Evolutionary conservation across 352 stramenopile species (phyloP).

Genomic region (Globisporangium echinulatum): DNA sequence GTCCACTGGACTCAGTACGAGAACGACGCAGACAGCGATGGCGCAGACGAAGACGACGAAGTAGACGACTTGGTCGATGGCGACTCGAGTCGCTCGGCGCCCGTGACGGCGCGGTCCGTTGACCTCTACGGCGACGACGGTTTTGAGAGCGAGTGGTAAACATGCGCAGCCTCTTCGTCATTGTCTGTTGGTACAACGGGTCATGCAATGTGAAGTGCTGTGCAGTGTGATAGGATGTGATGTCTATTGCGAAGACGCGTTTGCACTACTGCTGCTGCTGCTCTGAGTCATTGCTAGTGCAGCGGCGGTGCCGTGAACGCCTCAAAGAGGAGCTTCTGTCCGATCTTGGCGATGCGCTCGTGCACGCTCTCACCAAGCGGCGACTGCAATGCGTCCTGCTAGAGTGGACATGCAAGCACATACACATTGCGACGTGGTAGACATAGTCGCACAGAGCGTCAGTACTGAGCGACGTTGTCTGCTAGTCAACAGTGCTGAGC

Average conservation of each 20-base stretch:
- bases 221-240: too few species aligned
- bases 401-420: too few species aligned
- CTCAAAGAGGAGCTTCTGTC: constrained; percentile 60
- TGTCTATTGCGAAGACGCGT: not conserved
- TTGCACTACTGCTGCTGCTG: not conserved
- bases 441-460: too few species aligned
- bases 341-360: constrained; percentile 61
- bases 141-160: constrained; percentile 47
- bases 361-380: constrained; percentile 19
- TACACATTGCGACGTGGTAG: too few species aligned
- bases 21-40: not conserved
- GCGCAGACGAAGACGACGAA: constrained; percentile 10
- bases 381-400: not conserved
- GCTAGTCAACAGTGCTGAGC: too few species aligned
- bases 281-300: not conserved
- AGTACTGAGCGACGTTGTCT: not conserved
- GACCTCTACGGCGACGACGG: constrained; percentile 46
- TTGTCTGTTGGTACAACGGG: not conserved
- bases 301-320: constrained; percentile 30
- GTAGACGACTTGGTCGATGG: constrained; percentile 4
- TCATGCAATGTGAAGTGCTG: too few species aligned
- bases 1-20: constrained; percentile 29
- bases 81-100: constrained; percentile 4
- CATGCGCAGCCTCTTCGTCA: not conserved
- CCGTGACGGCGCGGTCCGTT: constrained; percentile 14